phyloP scores from a whole-genome alignment of 495 filamentous ascomycete genomes.

The Pyronema domesticum region DNA sequence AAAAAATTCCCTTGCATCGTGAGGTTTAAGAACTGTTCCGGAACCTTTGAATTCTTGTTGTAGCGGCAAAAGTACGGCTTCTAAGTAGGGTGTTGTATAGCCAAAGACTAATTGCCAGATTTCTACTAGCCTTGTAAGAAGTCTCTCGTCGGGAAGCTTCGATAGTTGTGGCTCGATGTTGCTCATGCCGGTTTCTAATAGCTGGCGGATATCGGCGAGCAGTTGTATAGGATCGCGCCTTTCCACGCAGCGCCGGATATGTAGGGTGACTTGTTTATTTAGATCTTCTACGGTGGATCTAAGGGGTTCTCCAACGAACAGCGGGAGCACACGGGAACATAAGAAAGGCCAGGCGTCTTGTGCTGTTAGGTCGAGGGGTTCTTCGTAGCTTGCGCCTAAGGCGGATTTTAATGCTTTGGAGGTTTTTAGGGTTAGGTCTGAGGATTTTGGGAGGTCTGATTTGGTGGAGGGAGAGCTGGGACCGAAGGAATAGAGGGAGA shows the following conservation, averaged over 20 bases:
- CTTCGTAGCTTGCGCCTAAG: constrained; percentile 9
- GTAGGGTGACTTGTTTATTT: constrained; percentile 56
- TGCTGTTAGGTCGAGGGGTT: constrained; percentile 44
- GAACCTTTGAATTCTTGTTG: constrained; percentile 84
- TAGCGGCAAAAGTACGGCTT: constrained; percentile 86
- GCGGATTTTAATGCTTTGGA: constrained; percentile 10
- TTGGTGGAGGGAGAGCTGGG: constrained; percentile 54
- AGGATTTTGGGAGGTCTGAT: constrained; percentile 57
- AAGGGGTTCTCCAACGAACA: constrained; percentile 87
- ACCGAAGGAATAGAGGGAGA: constrained; percentile 48
- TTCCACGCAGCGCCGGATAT: constrained; percentile 61
- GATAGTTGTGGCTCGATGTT: constrained; percentile 68
- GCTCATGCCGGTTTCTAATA: constrained; percentile 65
- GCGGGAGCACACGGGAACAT: constrained; percentile 71
- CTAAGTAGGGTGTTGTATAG: constrained; percentile 78
- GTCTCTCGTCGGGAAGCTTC: constrained; percentile 57
- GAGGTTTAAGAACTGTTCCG: constrained; percentile 53
- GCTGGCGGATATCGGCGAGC: constrained; percentile 61
- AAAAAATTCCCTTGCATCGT: constrained; percentile 81
- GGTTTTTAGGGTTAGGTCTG: constrained; percentile 26
- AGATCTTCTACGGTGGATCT: constrained; percentile 84
- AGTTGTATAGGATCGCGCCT: constrained; percentile 48
- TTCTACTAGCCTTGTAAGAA: constrained; percentile 66
- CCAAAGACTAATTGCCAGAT: constrained; percentile 88
- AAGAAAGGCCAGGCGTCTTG: constrained; percentile 94